Base-by-base conservation (phyloP, 2,329 filamentous ascomycete genomes). In the Colletotrichum sp. region DNA sequence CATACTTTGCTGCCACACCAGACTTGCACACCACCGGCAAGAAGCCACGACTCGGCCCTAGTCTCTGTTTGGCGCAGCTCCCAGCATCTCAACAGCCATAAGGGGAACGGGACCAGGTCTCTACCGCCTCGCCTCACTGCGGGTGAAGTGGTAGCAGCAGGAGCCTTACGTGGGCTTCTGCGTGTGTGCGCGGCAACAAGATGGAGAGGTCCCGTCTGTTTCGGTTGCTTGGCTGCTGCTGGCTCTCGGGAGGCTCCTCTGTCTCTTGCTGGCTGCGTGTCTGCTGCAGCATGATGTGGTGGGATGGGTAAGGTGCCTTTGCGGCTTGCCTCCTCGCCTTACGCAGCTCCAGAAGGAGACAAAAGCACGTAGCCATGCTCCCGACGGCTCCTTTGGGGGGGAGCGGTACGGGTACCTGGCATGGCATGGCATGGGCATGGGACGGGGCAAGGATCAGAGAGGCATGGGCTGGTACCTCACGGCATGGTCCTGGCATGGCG, bases 341-440 rank as follows among this genome's bases (percentile, higher is more conserved):
- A 63, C 32, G 58, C 58, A 61, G 58, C 58, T 32, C n/a, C n/a
- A 43, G 34, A 26, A 63, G 61, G 34, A 63, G 61, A 63, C 28
- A 30, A 24, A 68, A 34, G 52, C 62, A 69, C 56, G 67, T 69
- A 62, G 34, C 56, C 67, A 69, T n/a, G 34, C 24, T 61, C 55
- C 56, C 36, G 67, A 48, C 67, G 56, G 56, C 67, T 69, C 26
- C 67, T 43, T 43, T 62, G 28, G 30, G 68, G 28, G 68, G 68
- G 30, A 43, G 21, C 73, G 69, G 62, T 59, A 73, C 73, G 73
- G 73, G 73, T 75, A 75, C 73, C 73, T 75, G 73, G 63, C 73
- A 75, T 70, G 28, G 68, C 58, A 64, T 73, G 65, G 71, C 65
- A 65, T 64, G 30, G 72, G 68, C 71, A 68, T 75, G 73, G 68